Percentiles rank a stretch among this genome's conserved stretches.
Conservation (phyloP, 202 grass and related monocot species). For the Digitaria exilis region DNA sequence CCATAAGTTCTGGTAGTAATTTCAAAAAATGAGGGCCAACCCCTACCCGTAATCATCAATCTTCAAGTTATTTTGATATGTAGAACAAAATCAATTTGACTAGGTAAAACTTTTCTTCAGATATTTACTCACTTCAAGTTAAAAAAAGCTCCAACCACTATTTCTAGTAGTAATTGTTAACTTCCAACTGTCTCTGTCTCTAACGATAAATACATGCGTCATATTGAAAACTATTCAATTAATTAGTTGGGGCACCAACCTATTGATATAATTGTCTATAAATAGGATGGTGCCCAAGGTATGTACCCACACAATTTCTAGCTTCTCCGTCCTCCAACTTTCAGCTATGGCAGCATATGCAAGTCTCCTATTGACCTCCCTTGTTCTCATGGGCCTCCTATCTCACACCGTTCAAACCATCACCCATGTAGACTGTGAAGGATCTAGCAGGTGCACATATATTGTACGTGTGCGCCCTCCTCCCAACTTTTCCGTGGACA, state of each 20-base stretch:
- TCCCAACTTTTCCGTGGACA: background rate
- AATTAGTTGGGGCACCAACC: background rate
- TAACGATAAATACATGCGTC: background rate
- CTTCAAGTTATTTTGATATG: too few relatives aligned
- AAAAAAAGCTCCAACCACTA: too few relatives aligned
- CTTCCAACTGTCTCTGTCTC: background rate
- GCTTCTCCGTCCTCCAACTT: background rate
- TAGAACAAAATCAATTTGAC: too few relatives aligned
- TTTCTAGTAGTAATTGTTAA: too few relatives aligned
- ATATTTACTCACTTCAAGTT: too few relatives aligned
- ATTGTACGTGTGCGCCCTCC: conserved; percentile 35
- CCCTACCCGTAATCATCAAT: too few relatives aligned
- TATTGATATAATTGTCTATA: background rate
- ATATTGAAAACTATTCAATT: background rate
- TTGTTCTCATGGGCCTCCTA: conserved; percentile 6
- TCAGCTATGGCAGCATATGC: background rate
- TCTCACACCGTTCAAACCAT: background rate
- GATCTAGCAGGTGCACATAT: conserved; percentile 17
- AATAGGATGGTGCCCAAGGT: background rate
- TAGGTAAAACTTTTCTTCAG: too few relatives aligned
- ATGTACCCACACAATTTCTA: background rate
- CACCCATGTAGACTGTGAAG: background rate
- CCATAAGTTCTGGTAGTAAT: too few relatives aligned
- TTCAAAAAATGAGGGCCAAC: too few relatives aligned
- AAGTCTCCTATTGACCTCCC: background rate